Percentiles rank a stretch among this genome's conserved stretches.
phyloP scores from a whole-genome alignment of 1,284 basidiomycete genomes.

The Tylopilus sp. region DNA sequence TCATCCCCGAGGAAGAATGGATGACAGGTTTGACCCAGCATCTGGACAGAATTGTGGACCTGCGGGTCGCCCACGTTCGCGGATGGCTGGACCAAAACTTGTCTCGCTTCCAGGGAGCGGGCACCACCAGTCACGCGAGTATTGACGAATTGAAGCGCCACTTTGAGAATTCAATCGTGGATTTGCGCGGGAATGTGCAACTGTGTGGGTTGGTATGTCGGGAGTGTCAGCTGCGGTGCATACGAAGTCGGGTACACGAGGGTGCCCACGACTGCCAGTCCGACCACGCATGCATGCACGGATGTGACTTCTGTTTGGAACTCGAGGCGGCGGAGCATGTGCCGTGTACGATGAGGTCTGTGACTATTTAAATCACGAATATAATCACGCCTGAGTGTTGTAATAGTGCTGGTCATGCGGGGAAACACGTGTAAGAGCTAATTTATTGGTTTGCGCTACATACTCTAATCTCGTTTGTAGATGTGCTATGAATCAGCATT shows the following conservation, averaged over 20 bases:
- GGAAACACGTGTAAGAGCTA: conserved; percentile 59
- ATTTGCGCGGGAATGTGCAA: conserved; percentile 57
- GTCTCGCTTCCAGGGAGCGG: conserved; percentile 52
- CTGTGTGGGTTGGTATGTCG: conserved; percentile 61
- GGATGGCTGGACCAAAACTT: conserved; percentile 64
- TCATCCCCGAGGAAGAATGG: conserved; percentile 55
- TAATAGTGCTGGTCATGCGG: conserved; percentile 65
- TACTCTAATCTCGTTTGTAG: conserved; percentile 38
- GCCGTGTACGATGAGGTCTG: conserved; percentile 59
- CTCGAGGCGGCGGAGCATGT: conserved; percentile 42
- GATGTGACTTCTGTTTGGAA: conserved; percentile 57
- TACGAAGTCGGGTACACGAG: conserved; percentile 57
- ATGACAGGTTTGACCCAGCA: conserved; percentile 46
- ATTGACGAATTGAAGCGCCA: conserved; percentile 59
- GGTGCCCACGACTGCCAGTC: conserved; percentile 62
- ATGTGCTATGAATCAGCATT: conserved; percentile 59
- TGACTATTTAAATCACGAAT: conserved; percentile 4
- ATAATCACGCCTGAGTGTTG: neutral
- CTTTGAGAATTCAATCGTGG: conserved; percentile 54
- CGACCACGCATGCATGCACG: conserved; percentile 54
- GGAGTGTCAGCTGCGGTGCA: conserved; percentile 60
- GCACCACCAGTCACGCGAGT: conserved; percentile 46
- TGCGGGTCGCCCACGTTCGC: conserved; percentile 57
- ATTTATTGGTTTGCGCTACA: neutral
- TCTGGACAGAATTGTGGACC: conserved; percentile 51